These are phyloP conservation scores for Alternaria sp. DNA, from an alignment of 2,329 filamentous ascomycete species.

Conservation along the genomic window DNA sequence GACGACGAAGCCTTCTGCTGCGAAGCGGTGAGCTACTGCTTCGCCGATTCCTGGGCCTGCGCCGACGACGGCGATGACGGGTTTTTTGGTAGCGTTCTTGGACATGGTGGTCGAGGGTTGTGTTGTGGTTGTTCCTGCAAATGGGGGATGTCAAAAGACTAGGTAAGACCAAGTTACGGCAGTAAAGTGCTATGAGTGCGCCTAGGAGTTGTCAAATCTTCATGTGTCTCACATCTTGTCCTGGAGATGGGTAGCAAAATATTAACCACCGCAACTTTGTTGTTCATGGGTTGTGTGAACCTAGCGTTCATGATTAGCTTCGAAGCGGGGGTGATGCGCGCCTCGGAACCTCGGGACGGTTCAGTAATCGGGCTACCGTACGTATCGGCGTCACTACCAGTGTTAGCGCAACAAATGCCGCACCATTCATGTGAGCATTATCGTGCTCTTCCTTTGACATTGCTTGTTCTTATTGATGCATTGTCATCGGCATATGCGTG, in stretches of 20 bases:
- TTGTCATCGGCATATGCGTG: not conserved
- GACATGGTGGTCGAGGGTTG: not conserved
- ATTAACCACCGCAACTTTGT: not conserved
- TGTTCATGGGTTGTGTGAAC: not conserved
- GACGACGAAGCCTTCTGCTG: constrained; percentile 28
- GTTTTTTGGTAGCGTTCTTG: constrained; percentile 23
- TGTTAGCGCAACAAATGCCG: not conserved
- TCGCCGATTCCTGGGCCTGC: constrained; percentile 36
- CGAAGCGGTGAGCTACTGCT: constrained; percentile 34
- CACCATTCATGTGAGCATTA: not conserved
- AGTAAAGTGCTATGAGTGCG: not conserved
- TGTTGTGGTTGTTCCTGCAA: not conserved
- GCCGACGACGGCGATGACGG: constrained; percentile 32
- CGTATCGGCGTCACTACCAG: not conserved
- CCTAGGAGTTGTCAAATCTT: not conserved
- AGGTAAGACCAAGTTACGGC: not conserved
- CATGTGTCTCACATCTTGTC: not conserved
- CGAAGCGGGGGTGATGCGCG: not conserved
- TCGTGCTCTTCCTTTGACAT: too few species aligned
- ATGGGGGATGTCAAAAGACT: not conserved
- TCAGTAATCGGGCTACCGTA: not conserved
- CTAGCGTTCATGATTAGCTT: constrained; percentile 5
- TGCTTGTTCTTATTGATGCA: not conserved
- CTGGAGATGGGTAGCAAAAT: not conserved
- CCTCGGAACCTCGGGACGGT: constrained; percentile 5